A percentile compares a stretch with the other conserved stretches of the same genome.
Evolutionary conservation across 768 basidiomycete genomes (phyloP).

Genomic region (Lentinula boryana): DNA sequence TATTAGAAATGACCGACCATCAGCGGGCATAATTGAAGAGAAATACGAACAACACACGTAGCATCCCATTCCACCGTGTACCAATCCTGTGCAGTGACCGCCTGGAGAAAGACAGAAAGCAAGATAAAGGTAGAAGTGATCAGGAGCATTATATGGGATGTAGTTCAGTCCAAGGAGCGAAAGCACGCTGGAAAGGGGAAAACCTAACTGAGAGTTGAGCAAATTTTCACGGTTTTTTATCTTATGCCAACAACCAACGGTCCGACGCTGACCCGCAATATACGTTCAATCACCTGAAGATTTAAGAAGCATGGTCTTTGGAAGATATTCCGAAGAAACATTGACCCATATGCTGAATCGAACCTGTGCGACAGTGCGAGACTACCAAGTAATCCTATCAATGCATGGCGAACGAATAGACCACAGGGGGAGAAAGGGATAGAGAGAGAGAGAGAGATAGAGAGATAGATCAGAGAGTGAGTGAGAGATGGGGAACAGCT

Average conservation of each 20-base stretch:
- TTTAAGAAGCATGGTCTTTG: background rate
- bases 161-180: background rate
- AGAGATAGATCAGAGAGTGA: too few species aligned
- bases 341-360: background rate
- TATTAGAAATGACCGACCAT: background rate
- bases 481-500: too few species aligned
- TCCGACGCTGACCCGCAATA: background rate
- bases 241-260: background rate
- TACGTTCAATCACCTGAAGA: background rate
- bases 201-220: background rate
- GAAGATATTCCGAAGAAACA: background rate
- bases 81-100: constrained; percentile 17
- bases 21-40: background rate
- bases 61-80: constrained; percentile 23
- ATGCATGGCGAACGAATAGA: too few species aligned
- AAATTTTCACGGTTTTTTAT: background rate
- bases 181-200: background rate
- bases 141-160: background rate
- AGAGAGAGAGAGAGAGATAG: too few species aligned
- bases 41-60: constrained; percentile 7
- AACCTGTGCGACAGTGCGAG: background rate
- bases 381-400: background rate
- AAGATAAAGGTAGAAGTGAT: background rate
- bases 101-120: constrained; percentile 7
- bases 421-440: too few species aligned